Evolutionary conservation across 2,329 filamentous ascomycete species (phyloP), one percentile per base, ranked within the genome.

Genomic region (Alternaria triticina): DNA sequence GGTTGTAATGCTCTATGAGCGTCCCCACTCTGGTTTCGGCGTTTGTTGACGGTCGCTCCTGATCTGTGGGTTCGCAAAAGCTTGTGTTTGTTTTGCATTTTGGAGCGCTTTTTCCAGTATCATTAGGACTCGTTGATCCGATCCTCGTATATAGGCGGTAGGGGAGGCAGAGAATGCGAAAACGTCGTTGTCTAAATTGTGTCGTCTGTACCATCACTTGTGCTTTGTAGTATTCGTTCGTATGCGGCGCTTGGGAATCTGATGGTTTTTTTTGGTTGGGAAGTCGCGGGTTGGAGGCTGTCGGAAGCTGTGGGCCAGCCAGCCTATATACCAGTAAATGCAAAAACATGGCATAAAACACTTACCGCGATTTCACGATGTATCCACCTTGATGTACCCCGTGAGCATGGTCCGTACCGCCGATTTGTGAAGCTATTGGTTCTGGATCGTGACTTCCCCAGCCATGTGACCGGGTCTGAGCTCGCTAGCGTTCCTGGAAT

Each of bases 1-100:
- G 72, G 74, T 74, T 75, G 67, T 77, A 74, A 74, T 77, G 69
- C 70, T 72, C 64, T 65, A 62, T 64, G 72, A 74, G 74, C 71
- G 63, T 70, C 70, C 67, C 71, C 71, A 70, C 70, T 77, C 74
- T 69, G 65, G 62, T 68, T 65, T 56, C 33, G 76, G 74, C 71
- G 71, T 72, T 64, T 61, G 56, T 65, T 61, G 55, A 57, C 67
- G 54, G 67, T 73, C 61, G 59, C 59, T 72, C 66, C 62, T 65
- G 67, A 61, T 66, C 55, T 57, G 62, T 65, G 65, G 69, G 69
- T 72, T 62, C 65, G 73, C 50, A 77, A 79, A 77, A 77, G 70
- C 71, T 69, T 73, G 67, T 30, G 65, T 72, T 70, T 70, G 65
- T 55, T 70, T 66, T 72, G 74, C 73, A 76, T 77, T 72, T 73